Percentiles rank a stretch among this genome's conserved stretches.
Evolutionary conservation across 176 grass and related monocot genomes (phyloP).

Genomic region (Carex parvula): DNA sequence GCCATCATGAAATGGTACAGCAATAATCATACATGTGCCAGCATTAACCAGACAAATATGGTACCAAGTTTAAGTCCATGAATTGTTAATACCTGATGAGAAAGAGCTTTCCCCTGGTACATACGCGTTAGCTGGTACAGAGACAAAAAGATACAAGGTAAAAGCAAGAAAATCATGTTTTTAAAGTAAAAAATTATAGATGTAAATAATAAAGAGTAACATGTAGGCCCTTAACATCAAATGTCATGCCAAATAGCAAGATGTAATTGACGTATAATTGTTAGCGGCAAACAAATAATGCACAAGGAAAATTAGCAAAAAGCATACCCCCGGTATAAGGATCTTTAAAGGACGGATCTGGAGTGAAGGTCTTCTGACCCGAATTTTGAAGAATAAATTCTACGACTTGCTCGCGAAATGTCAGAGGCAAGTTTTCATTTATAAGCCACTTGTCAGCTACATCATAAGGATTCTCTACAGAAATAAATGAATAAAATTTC

Average conservation of each 20-base stretch:
- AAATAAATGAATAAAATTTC: constrained; percentile 9
- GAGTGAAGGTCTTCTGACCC: constrained; percentile 74
- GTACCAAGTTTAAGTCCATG: neutral
- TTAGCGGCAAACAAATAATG: neutral
- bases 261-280: neutral
- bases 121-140: constrained; percentile 80
- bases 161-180: neutral
- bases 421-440: constrained; percentile 82
- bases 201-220: constrained; percentile 3
- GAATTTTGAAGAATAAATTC: constrained; percentile 97
- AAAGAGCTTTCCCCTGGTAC: constrained; percentile 71
- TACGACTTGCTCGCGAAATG: constrained; percentile 90
- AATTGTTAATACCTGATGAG: constrained; percentile 46
- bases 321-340: constrained; percentile 89
- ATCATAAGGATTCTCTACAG: constrained; percentile 80
- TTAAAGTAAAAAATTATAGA: constrained; percentile 20
- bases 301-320: constrained; percentile 12
- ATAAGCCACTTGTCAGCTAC: constrained; percentile 94
- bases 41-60: neutral
- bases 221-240: neutral
- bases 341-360: constrained; percentile 84
- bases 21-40: neutral
- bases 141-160: constrained; percentile 9
- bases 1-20: neutral
- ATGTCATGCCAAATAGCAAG: neutral